Percentiles rank a stretch among this genome's conserved stretches.
These are phyloP conservation scores for Pythium vanterpoolii DNA, from an alignment of 352 stramenopile genomes.

Conservation along the genomic window DNA sequence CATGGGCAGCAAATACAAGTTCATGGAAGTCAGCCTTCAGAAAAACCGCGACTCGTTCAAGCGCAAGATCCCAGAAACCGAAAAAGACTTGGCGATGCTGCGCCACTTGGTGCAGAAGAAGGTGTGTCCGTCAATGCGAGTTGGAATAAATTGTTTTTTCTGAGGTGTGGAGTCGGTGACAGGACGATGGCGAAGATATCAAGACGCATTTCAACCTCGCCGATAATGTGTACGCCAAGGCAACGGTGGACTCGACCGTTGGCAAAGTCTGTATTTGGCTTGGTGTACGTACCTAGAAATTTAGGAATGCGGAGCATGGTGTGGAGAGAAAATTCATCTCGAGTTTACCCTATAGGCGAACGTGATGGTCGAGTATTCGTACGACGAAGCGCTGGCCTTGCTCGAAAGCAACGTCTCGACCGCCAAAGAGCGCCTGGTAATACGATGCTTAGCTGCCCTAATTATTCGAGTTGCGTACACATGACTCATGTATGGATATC, in stretches of 20 bases:
- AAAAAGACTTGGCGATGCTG: slow-evolving; percentile 84
- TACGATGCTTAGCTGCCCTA: neutral
- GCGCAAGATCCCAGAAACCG: slow-evolving; percentile 90
- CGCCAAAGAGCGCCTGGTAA: slow-evolving; percentile 68
- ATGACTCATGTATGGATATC: neutral
- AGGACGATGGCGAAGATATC: slow-evolving; percentile 77
- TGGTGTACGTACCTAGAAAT: slow-evolving; percentile 45
- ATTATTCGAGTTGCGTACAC: neutral
- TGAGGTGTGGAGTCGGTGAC: neutral
- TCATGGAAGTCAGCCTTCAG: slow-evolving; percentile 86
- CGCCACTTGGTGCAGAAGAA: slow-evolving; percentile 74
- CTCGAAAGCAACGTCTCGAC: slow-evolving; percentile 73
- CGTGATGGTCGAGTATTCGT: slow-evolving; percentile 97
- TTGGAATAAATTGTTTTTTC: neutral
- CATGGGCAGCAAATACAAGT: slow-evolving; percentile 81
- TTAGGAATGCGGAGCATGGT: neutral
- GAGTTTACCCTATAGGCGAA: slow-evolving; percentile 59
- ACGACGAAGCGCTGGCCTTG: slow-evolving; percentile 93
- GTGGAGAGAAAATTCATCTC: neutral
- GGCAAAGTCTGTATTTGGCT: slow-evolving; percentile 97
- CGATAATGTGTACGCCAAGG: slow-evolving; percentile 95
- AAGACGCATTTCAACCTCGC: slow-evolving; percentile 92
- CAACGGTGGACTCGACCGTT: slow-evolving; percentile 85
- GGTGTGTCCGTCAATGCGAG: slow-evolving; percentile 18
- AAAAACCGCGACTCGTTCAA: slow-evolving; percentile 87